Base-by-base conservation (phyloP, 371 early-diverging fungal species). In the Chytridium lagenaria region DNA sequence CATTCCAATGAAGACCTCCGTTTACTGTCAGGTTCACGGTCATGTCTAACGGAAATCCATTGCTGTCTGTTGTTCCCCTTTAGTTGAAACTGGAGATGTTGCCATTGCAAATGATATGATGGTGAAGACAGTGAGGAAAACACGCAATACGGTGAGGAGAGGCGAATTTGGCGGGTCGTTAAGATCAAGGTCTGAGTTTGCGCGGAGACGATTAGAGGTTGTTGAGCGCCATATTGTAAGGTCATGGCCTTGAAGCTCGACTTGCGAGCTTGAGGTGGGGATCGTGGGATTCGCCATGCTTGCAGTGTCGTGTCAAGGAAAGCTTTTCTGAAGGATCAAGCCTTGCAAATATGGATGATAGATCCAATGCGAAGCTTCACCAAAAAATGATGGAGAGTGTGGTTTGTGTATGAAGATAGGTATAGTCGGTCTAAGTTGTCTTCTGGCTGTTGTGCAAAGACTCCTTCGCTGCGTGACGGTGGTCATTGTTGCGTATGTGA, bases 1-100 rank as follows among this genome's bases (percentile, higher is more conserved):
- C 61, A 7, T 15, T 16, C 61, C 61, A 61, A 37, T 61, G 66
- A 38, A 66, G 28, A 44, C 44, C 37, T 2, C 66, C 66, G 15
- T 72, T 1, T 2, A 76, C 77, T 5, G 77, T 72, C 23, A 76
- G 23, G 50, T 76, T 76, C 34, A 76, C 37, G 1, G 77, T 72
- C 19, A 68, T 16, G 59, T 76, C 77, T 28, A 76, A 59, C 1
- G 69, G 44, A 26, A 69, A 2, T 15, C 44, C 57, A 23, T 26
- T 23, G 57, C 31, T 26, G 26, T 30, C 57, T 23, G 10, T 23
- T 30, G 31, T 57, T 30, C 26, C 57, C 15, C 57, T 26, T 70
- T 33, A 38, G 44, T 63, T 0, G 69, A 16, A 36, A 49, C 66
- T 23, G 77, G 77, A 15, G 55, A 44, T 2, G 77, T 72, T 30